phyloP scores from a whole-genome alignment of 441 rosid species.

The Euphorbia corollata region DNA sequence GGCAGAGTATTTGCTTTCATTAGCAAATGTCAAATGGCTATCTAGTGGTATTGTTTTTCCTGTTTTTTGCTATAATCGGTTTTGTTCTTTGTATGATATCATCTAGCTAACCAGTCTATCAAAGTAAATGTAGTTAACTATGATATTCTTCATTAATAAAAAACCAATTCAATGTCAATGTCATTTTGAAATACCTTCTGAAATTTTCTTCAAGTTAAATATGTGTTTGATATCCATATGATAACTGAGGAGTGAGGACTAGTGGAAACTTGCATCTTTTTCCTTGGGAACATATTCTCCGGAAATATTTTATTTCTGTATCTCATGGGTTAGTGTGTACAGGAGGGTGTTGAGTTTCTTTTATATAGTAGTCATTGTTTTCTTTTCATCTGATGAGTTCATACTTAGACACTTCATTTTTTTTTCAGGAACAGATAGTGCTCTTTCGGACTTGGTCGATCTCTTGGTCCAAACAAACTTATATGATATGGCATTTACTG shows the following conservation, averaged over 20 bases:
- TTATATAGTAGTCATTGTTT: not conserved
- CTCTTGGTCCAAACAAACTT: slow-evolving; percentile 63
- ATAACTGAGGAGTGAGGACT: not conserved
- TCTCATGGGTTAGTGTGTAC: slow-evolving; percentile 15
- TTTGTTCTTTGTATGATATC: not conserved
- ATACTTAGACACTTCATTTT: not conserved
- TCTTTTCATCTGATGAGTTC: slow-evolving; percentile 19
- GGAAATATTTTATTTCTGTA: not conserved
- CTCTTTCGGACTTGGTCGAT: slow-evolving; percentile 67
- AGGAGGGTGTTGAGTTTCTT: slow-evolving; percentile 2
- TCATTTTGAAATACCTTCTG: not conserved
- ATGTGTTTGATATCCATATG: not conserved
- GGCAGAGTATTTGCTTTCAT: slow-evolving; percentile 73
- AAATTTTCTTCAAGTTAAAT: not conserved
- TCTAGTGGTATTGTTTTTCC: slow-evolving; percentile 43
- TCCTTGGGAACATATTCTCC: not conserved
- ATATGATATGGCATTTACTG: slow-evolving; percentile 84
- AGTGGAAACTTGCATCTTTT: not conserved
- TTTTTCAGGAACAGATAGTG: slow-evolving; percentile 40
- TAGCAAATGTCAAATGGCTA: slow-evolving; percentile 60
- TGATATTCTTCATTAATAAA: not conserved
- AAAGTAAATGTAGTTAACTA: not conserved
- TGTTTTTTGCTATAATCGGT: slow-evolving; percentile 1
- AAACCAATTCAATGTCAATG: not conserved
- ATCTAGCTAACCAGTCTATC: not conserved